Evolutionary conservation across 305 asterid species (phyloP).

Genomic region (Stenogyne calaminthoides): DNA sequence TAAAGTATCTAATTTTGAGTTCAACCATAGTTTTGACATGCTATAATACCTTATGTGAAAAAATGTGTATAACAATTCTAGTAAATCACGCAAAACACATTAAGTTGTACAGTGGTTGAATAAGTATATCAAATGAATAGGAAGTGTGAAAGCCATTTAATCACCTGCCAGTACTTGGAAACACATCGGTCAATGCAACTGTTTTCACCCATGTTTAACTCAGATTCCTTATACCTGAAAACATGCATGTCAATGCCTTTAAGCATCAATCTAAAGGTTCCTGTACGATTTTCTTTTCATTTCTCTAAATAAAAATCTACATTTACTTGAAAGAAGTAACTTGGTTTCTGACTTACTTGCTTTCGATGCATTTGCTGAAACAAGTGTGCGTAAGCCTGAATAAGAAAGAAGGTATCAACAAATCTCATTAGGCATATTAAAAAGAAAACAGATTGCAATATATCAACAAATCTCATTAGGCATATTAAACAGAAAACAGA

Average conservation of each 20-base stretch:
- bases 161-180: conserved; percentile 95
- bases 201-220: conserved; percentile 91
- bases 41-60: neutral
- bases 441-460: no score
- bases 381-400: conserved; percentile 59
- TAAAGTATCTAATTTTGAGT: conserved; percentile 1
- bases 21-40: neutral
- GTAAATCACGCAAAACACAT: neutral
- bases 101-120: neutral
- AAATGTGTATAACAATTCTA: neutral
- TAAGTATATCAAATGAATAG: conserved; percentile 6
- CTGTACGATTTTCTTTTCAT: no score
- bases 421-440: no score
- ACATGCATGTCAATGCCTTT: neutral
- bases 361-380: conserved; percentile 57
- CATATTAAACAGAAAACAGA: neutral
- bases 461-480: conserved; percentile 4
- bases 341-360: conserved; percentile 34
- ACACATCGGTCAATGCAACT: conserved; percentile 91
- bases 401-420: conserved; percentile 23
- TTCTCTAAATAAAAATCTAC: neutral
- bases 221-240: conserved; percentile 83
- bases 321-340: neutral
- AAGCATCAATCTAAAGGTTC: neutral
- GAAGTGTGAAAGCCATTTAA: neutral